These are phyloP conservation scores for Diaporthe helianthi DNA, from an alignment of 2,329 filamentous ascomycete species.

Conservation along the genomic window DNA sequence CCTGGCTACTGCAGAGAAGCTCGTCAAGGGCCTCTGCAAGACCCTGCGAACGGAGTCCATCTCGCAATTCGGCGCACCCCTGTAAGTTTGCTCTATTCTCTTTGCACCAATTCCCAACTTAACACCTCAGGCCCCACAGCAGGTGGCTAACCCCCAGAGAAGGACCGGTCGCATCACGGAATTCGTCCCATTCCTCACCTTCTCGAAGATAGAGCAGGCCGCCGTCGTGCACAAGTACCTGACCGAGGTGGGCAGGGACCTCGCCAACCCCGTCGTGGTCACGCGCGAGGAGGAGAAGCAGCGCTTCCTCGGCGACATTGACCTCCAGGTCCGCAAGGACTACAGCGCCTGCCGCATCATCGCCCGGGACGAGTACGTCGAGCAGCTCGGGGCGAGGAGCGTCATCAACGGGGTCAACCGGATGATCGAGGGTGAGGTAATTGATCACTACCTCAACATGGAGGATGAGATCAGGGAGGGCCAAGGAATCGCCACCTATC, in stretches of 20 bases:
- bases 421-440: slow-evolving; percentile 35
- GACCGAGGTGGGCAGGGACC: slow-evolving; percentile 42
- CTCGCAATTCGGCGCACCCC: slow-evolving; percentile 38
- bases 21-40: slow-evolving; percentile 27
- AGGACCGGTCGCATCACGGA: slow-evolving; percentile 48
- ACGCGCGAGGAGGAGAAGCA: slow-evolving; percentile 40
- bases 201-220: slow-evolving; percentile 47
- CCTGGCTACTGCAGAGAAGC: slow-evolving; percentile 6
- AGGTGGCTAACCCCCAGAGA: too few relatives aligned
- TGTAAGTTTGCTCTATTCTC: slow-evolving; percentile 34
- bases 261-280: slow-evolving; percentile 41
- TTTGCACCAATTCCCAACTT: too few relatives aligned
- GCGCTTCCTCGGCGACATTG: slow-evolving; percentile 44
- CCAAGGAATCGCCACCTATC: neutral
- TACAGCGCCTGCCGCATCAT: slow-evolving; percentile 43
- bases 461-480: slow-evolving; percentile 42
- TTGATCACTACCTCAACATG: slow-evolving; percentile 42
- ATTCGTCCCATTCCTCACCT: slow-evolving; percentile 52
- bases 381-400: slow-evolving; percentile 46
- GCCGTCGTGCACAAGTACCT: slow-evolving; percentile 52
- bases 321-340: slow-evolving; percentile 41
- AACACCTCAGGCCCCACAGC: too few relatives aligned
- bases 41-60: slow-evolving; percentile 19
- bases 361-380: slow-evolving; percentile 42
- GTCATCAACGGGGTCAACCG: slow-evolving; percentile 40